Evolutionary conservation across 306 rosid species (phyloP).

Genomic region (Prunus mira): DNA sequence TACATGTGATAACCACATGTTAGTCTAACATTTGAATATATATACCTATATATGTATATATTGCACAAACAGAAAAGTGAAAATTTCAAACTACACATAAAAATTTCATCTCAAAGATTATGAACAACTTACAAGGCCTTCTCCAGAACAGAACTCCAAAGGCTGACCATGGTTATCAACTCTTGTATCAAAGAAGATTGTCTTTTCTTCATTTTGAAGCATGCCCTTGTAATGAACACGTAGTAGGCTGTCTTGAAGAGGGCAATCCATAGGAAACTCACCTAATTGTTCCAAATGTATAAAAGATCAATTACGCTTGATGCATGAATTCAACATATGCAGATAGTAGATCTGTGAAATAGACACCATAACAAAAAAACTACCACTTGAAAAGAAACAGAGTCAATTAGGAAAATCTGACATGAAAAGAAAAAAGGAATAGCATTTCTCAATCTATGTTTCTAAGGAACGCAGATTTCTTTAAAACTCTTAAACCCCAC

Average conservation of each 20-base stretch:
- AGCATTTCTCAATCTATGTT: conserved; percentile 4
- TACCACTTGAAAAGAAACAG: background rate
- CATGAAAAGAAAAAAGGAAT: background rate
- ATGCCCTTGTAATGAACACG: conserved; percentile 90
- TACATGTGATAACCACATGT: background rate
- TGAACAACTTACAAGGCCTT: conserved; percentile 83
- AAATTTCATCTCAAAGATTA: conserved; percentile 23
- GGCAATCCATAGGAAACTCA: conserved; percentile 99
- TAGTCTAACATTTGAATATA: background rate
- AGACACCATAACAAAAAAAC: background rate
- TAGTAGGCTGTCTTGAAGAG: conserved; percentile 93
- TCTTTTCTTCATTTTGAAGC: conserved; percentile 62
- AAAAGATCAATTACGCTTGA: conserved; percentile 12
- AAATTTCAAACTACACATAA: conserved; percentile 2
- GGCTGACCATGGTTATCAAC: conserved; percentile 83
- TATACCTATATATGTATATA: background rate
- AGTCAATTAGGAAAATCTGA: background rate
- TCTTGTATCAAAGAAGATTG: conserved; percentile 75
- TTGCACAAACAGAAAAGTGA: conserved; percentile 1
- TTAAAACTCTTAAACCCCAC: conserved; percentile 35
- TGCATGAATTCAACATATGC: background rate
- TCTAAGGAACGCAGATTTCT: conserved; percentile 16
- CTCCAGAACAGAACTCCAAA: conserved; percentile 91
- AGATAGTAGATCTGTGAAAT: background rate
- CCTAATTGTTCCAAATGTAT: conserved; percentile 51